Percentiles rank a stretch among this genome's conserved stretches.
These are phyloP conservation scores for Aegle marmelos DNA, from an alignment of 345 rosid species.

Conservation along the genomic window DNA sequence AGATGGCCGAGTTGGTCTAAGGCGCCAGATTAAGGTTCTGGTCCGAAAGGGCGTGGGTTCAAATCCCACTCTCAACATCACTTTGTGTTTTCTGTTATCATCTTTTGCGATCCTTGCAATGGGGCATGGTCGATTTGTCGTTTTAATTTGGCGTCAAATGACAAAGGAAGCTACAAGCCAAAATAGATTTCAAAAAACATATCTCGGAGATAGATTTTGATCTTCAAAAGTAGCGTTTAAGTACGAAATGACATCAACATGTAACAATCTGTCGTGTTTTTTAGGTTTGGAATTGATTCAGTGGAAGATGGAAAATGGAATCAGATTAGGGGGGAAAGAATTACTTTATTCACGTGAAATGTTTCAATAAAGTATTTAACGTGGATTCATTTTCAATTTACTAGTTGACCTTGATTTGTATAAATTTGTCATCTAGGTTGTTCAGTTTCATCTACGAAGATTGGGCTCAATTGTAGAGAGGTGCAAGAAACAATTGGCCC, in stretches of 20 bases:
- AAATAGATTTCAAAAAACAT: background rate
- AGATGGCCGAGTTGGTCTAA: constrained; percentile 99
- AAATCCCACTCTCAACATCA: constrained; percentile 29
- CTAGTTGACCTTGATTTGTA: too few species aligned
- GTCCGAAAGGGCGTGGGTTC: constrained; percentile 99
- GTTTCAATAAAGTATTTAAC: background rate
- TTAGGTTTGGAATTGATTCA: background rate
- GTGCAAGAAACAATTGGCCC: too few species aligned
- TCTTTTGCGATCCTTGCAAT: background rate
- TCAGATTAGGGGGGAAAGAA: too few species aligned
- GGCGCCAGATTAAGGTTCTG: constrained; percentile 99
- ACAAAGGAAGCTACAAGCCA: background rate
- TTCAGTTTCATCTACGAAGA: too few species aligned
- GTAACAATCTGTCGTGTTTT: background rate
- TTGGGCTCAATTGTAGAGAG: too few species aligned
- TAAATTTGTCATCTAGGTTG: too few species aligned
- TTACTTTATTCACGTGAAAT: background rate
- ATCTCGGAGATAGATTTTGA: background rate
- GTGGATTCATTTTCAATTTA: too few species aligned
- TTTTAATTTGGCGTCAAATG: background rate
- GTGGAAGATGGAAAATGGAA: background rate
- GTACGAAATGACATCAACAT: background rate
- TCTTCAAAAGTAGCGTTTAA: background rate
- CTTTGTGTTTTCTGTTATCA: too few species aligned
- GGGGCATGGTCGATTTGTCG: background rate